phyloP scores from a whole-genome alignment of 2,329 filamentous ascomycete genomes.

The Penicillium sp. region DNA sequence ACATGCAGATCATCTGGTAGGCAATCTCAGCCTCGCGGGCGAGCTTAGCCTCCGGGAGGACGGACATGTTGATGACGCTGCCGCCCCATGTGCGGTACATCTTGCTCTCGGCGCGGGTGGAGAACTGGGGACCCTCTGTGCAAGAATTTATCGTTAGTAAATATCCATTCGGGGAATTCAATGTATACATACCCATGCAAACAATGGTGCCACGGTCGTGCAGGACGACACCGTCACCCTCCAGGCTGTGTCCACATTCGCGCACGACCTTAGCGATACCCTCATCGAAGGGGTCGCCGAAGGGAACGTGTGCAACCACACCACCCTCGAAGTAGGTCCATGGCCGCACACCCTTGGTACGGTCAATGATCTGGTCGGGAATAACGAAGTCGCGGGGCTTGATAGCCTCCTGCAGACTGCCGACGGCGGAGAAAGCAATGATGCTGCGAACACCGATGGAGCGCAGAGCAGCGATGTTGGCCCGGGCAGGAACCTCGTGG shows the following conservation, averaged over 20 bases:
- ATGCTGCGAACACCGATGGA: conserved; percentile 84
- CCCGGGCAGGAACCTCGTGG: conserved; percentile 89
- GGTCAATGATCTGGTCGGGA: conserved; percentile 94
- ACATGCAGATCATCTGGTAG: conserved; percentile 99
- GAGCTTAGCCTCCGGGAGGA: conserved; percentile 91
- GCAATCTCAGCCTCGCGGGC: conserved; percentile 93
- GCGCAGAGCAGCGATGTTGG: conserved; percentile 97
- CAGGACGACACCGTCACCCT: conserved; percentile 79
- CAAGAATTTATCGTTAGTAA: background rate
- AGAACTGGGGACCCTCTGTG: conserved; percentile 94
- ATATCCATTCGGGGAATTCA: background rate
- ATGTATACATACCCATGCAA: conserved; percentile 71
- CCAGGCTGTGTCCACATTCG: conserved; percentile 71
- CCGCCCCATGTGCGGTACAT: conserved; percentile 95
- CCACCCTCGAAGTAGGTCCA: conserved; percentile 88
- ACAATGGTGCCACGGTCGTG: conserved; percentile 83
- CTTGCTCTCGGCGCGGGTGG: conserved; percentile 90
- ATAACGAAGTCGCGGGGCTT: conserved; percentile 95
- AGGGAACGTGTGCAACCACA: conserved; percentile 89
- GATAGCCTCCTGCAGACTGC: conserved; percentile 87
- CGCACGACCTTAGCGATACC: conserved; percentile 73
- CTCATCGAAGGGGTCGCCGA: conserved; percentile 91
- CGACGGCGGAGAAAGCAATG: conserved; percentile 93
- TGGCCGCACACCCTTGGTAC: conserved; percentile 89
- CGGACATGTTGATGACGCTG: conserved; percentile 97